Percentiles rank a stretch among this genome's conserved stretches.
phyloP scores from a whole-genome alignment of 2,329 filamentous ascomycete species.

The Trichoderma lentiforme region DNA sequence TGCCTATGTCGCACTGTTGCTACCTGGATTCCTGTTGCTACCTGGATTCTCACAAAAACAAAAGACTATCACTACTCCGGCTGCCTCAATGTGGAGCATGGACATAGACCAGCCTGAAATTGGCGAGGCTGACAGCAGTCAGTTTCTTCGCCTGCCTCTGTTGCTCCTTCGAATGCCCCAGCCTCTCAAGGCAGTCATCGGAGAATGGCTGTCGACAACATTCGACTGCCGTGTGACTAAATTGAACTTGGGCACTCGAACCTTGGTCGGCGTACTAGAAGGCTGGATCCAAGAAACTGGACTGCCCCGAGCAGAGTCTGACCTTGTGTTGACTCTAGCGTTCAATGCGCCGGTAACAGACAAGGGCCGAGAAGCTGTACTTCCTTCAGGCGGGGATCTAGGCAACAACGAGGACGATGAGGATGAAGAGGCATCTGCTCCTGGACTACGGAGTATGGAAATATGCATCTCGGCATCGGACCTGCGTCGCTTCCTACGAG shows the following conservation, averaged over 20 bases:
- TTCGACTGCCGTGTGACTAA: slow-evolving; percentile 57
- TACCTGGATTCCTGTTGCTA: slow-evolving; percentile 47
- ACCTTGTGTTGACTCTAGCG: slow-evolving; percentile 50
- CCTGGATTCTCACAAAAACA: slow-evolving; percentile 32
- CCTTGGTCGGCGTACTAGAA: slow-evolving; percentile 50
- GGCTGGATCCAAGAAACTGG: slow-evolving; percentile 45
- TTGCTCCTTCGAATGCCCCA: slow-evolving; percentile 55
- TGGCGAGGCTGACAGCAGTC: slow-evolving; percentile 20
- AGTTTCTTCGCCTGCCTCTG: slow-evolving; percentile 49
- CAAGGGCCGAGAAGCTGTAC: slow-evolving; percentile 6
- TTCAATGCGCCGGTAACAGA: slow-evolving; percentile 42
- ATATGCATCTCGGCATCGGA: slow-evolving; percentile 50
- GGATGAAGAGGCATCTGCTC: slow-evolving; percentile 18
- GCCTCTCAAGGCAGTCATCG: slow-evolving; percentile 46
- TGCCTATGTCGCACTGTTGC: slow-evolving; percentile 47
- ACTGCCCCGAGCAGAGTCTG: slow-evolving; percentile 35
- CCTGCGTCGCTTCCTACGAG: slow-evolving; percentile 43
- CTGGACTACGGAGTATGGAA: slow-evolving; percentile 45
- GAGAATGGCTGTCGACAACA: slow-evolving; percentile 49
- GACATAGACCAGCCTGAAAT: slow-evolving; percentile 19
- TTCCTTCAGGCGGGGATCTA: neutral
- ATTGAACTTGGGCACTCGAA: slow-evolving; percentile 48
- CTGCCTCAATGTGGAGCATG: slow-evolving; percentile 23
- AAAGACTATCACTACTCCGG: neutral
- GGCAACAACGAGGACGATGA: slow-evolving; percentile 23